phyloP scores from a whole-genome alignment of 768 basidiomycete species.

The Macrolepiota fuliginosa region DNA sequence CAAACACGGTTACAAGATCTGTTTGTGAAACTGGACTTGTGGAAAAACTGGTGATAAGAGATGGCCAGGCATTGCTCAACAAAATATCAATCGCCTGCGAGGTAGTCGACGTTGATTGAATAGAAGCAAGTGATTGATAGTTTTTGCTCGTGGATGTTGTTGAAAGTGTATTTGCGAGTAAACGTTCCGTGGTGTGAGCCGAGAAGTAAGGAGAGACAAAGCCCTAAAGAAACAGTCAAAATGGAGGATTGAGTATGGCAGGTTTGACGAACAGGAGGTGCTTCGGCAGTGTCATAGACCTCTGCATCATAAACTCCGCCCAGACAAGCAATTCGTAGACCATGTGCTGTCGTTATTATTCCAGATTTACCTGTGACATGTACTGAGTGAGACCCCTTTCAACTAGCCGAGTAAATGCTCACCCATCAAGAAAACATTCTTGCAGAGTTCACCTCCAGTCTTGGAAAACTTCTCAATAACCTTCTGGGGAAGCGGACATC shows the following conservation, averaged over 20 bases:
- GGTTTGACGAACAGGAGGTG: slow-evolving; percentile 53
- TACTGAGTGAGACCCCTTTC: slow-evolving; percentile 7
- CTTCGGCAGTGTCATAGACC: slow-evolving; percentile 56
- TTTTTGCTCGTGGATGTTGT: slow-evolving; percentile 46
- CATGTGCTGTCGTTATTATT: slow-evolving; percentile 73
- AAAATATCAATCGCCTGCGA: slow-evolving; percentile 78
- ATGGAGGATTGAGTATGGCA: slow-evolving; percentile 2
- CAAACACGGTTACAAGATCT: slow-evolving; percentile 41
- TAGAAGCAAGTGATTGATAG: slow-evolving; percentile 65
- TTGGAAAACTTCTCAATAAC: slow-evolving; percentile 75
- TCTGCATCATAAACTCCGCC: slow-evolving; percentile 73
- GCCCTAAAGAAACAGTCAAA: slow-evolving; percentile 41
- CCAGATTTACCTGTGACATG: slow-evolving; percentile 71
- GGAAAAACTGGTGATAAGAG: slow-evolving; percentile 60
- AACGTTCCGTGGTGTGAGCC: slow-evolving; percentile 63
- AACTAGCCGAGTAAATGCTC: slow-evolving; percentile 27
- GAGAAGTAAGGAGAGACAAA: slow-evolving; percentile 78
- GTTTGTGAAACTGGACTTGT: slow-evolving; percentile 46
- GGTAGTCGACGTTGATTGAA: slow-evolving; percentile 56
- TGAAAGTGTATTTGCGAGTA: slow-evolving; percentile 67
- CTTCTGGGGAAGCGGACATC: slow-evolving; percentile 64
- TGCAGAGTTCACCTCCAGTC: slow-evolving; percentile 76
- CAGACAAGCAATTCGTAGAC: slow-evolving; percentile 81
- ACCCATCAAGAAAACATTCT: slow-evolving; percentile 87
- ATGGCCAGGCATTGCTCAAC: slow-evolving; percentile 78